These are phyloP conservation scores for Byssoonygena ceratinophila DNA, from an alignment of 2,329 filamentous ascomycete genomes.

Conservation along the genomic window DNA sequence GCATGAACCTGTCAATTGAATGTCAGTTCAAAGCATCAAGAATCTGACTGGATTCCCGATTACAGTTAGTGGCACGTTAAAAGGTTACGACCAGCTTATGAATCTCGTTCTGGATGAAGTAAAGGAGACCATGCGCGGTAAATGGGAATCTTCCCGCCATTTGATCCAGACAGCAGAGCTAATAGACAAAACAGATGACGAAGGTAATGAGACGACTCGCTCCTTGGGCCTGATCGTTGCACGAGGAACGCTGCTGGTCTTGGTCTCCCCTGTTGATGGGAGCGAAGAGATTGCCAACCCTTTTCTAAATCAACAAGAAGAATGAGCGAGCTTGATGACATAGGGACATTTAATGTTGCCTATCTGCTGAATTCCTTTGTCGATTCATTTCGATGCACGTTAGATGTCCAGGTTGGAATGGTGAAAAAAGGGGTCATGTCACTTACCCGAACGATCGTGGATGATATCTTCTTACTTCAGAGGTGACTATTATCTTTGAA, in stretches of 20 bases:
- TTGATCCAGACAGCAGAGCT: conserved; percentile 9
- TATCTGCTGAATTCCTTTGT: not conserved
- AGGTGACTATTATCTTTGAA: not conserved
- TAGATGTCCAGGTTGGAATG: not conserved
- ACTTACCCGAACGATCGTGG: not conserved
- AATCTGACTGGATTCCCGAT: not conserved
- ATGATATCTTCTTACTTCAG: not conserved
- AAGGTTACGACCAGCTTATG: conserved; percentile 96
- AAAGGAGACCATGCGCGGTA: conserved; percentile 79
- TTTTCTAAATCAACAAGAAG: conserved; percentile 63
- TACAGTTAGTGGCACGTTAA: conserved; percentile 73
- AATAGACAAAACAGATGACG: conserved; percentile 56
- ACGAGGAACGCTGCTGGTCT: conserved; percentile 80
- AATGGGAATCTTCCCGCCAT: conserved; percentile 19
- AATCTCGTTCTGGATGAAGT: conserved; percentile 94
- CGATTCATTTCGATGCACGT: not conserved
- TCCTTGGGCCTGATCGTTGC: conserved; percentile 79
- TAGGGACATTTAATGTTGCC: not conserved
- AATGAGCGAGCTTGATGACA: too few relatives aligned
- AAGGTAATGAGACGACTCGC: conserved; percentile 75
- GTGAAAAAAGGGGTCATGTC: not conserved
- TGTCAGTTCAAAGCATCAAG: not conserved
- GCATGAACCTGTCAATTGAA: not conserved
- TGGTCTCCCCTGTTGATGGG: conserved; percentile 85
- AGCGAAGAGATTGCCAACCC: conserved; percentile 95